phyloP scores from a whole-genome alignment of 73 alveolate genomes.

The Paramecium caudatum region DNA sequence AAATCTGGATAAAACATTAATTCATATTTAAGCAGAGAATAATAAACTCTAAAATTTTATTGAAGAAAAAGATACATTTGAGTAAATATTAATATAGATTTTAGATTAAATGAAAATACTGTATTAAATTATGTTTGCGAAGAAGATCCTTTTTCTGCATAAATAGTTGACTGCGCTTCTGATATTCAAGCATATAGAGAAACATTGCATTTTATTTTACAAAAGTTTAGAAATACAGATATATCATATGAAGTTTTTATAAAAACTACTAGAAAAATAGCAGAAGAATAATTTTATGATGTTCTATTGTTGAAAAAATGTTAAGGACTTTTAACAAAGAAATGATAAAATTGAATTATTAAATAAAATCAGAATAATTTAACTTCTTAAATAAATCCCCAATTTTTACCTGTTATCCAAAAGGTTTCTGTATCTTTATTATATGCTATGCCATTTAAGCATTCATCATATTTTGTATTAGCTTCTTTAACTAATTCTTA shows the following conservation, averaged over 20 bases:
- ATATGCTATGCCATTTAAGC: conserved; percentile 59
- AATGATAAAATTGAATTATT: background rate
- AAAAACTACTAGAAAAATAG: background rate
- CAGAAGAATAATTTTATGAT: conserved; percentile 48
- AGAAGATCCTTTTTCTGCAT: background rate
- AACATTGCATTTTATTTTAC: conserved; percentile 15
- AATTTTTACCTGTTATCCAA: conserved; percentile 51
- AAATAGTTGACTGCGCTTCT: background rate
- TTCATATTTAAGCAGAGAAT: too few relatives aligned
- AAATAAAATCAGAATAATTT: conserved; percentile 37
- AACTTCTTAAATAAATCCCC: conserved; percentile 63
- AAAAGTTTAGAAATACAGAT: conserved; percentile 6
- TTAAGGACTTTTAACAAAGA: background rate
- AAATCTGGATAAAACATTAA: too few relatives aligned
- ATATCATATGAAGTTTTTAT: conserved; percentile 25
- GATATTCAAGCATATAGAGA: conserved; percentile 58
- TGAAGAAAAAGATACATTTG: background rate
- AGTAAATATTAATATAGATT: background rate
- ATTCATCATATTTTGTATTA: conserved; percentile 24
- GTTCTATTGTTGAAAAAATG: background rate
- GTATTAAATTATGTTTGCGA: background rate
- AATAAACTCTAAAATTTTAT: background rate
- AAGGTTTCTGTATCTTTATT: conserved; percentile 38
- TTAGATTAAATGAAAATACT: conserved; percentile 56
- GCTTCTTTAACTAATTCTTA: background rate